Base-by-base conservation (phyloP, 306 rosid genomes). In the Vigna hirtella region DNA sequence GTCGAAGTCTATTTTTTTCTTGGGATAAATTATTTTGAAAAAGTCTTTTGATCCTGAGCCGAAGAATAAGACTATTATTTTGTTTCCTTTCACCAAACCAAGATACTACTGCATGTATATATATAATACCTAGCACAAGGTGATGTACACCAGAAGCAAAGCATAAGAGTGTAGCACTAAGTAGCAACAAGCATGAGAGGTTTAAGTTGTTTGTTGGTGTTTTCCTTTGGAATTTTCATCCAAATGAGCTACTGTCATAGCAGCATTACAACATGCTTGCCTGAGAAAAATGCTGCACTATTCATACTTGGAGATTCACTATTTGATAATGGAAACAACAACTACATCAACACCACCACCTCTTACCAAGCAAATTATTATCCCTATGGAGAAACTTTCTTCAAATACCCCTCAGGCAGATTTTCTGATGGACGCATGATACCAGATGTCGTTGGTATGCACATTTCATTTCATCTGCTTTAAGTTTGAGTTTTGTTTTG, bases 241-340 rank as follows among this genome's bases (percentile, higher is more conserved):
- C 72, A 66, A 55, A 65, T 58, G 13, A 74, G 2, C 1, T 22
- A 45, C 9, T 65, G 45, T 11, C 16, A 11, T 16, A 14, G 69
- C 17, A 49, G 13, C 20, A 28, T 5, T 1, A 6, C 4, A 3
- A 70, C 42, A n/a, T 83, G 83, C 65, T 67, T 75, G 51, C 55
- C 71, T 0, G 7, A 78, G 67, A 49, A 75, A 2, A 72, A 42
- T 3, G 81, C 34, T 8, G 63, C 87, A 26, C 7, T 88, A 16
- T 88, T 87, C 69, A 47, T 87, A 64, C 84, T 91, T 22, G 93
- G 93, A 4, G 93, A 87, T 76, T 91, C 93, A 14, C 0, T 75
- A 3, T 87, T 72, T 14, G 96, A 89, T 42, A 80, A 32, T 0
- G 96, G 93, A 28, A 87, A 80, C 61, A 87, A 89, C 68, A 82